These are phyloP conservation scores for Noccaea caerulescens DNA, from an alignment of 345 rosid species.

Conservation along the genomic window DNA sequence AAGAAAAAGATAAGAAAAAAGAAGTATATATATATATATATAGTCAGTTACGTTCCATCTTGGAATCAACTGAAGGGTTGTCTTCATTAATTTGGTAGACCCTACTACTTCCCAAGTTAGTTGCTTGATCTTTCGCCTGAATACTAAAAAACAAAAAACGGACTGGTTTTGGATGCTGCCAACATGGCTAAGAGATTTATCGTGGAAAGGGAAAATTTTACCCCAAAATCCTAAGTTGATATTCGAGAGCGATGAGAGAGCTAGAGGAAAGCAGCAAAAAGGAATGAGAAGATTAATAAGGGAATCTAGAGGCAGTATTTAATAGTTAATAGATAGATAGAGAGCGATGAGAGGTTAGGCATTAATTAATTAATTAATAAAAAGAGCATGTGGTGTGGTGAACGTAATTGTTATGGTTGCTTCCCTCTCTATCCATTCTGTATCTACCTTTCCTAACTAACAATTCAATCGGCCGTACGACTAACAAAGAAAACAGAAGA, in stretches of 20 bases:
- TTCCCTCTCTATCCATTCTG: constrained; percentile 4
- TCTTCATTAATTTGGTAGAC: constrained; percentile 20
- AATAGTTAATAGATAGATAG: constrained; percentile 3
- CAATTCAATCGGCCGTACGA: constrained; percentile 26
- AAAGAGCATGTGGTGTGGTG: constrained; percentile 41
- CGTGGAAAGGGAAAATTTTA: constrained; percentile 1
- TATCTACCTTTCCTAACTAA: constrained; percentile 46
- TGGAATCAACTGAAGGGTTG: background rate
- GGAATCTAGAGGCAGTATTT: constrained; percentile 26
- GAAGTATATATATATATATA: too few relatives aligned
- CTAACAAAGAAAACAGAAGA: constrained; percentile 10
- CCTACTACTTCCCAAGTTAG: constrained; percentile 19
- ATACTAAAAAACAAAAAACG: background rate
- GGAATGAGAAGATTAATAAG: background rate
- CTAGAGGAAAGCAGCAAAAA: constrained; percentile 17
- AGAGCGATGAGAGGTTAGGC: constrained; percentile 11
- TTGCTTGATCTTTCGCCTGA: constrained; percentile 8
- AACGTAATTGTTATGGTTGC: constrained; percentile 31
- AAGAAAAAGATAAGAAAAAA: background rate
- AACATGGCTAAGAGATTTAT: constrained; percentile 18
- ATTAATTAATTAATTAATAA: background rate
- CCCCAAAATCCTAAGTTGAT: constrained; percentile 22
- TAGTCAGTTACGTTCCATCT: constrained; percentile 21
- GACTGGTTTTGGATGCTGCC: constrained; percentile 24
- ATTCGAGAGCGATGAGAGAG: constrained; percentile 10